Conservation (phyloP, 805 yeast genomes). For the Saccharomyces jurei region DNA sequence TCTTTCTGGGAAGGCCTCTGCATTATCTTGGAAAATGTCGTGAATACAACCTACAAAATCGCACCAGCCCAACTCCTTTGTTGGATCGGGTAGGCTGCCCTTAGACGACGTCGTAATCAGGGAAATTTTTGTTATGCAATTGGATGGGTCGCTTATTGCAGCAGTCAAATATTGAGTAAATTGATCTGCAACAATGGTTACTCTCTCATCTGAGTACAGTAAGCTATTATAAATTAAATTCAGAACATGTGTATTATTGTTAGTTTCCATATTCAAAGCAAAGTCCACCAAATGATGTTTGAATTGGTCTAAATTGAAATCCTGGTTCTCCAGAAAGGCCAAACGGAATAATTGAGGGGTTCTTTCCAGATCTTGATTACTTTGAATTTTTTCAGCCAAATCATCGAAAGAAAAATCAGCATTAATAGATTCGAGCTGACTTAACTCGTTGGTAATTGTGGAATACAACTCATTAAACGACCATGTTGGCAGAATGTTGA, state of each 20-base stretch:
- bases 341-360: constrained; percentile 55
- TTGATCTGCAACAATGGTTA: constrained; percentile 66
- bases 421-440: constrained; percentile 10
- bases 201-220: constrained; percentile 62
- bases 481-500: constrained; percentile 46
- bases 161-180: constrained; percentile 44
- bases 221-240: constrained; percentile 56
- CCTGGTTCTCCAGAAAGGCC: constrained; percentile 35
- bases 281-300: constrained; percentile 38
- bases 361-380: constrained; percentile 41
- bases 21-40: constrained; percentile 86
- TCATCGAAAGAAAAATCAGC: constrained; percentile 44
- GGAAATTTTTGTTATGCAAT: constrained; percentile 50
- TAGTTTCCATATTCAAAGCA: constrained; percentile 28
- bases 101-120: constrained; percentile 62
- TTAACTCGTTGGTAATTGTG: constrained; percentile 34
- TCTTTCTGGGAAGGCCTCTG: constrained; percentile 75
- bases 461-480: constrained; percentile 47
- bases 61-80: constrained; percentile 78
- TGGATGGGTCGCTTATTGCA: constrained; percentile 32
- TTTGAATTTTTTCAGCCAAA: constrained; percentile 45
- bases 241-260: constrained; percentile 10
- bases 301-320: constrained; percentile 32
- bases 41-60: constrained; percentile 93
- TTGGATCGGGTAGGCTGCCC: constrained; percentile 73